Evolutionary conservation across 2,329 filamentous ascomycete species (phyloP).

Genomic region (Epichloe uncinata): DNA sequence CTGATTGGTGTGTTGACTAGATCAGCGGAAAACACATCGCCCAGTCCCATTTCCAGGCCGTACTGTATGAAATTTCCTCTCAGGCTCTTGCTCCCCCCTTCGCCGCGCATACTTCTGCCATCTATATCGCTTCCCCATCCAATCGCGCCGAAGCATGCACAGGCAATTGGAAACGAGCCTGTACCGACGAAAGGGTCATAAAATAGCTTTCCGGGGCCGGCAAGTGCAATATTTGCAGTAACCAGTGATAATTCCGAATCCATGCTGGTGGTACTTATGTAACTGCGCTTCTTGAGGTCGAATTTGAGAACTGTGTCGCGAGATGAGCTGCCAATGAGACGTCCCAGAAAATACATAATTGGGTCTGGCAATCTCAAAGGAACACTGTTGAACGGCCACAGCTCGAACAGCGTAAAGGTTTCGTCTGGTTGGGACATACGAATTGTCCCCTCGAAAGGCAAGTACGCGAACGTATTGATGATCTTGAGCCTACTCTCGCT

Average conservation of each 20-base stretch:
- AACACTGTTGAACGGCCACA: slow-evolving; percentile 50
- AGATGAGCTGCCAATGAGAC: slow-evolving; percentile 52
- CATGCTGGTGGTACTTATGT: slow-evolving; percentile 96
- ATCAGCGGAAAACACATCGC: slow-evolving; percentile 75
- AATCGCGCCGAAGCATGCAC: slow-evolving; percentile 76
- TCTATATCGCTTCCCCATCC: slow-evolving; percentile 89
- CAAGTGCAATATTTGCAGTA: slow-evolving; percentile 81
- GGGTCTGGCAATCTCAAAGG: slow-evolving; percentile 38
- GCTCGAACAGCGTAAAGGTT: slow-evolving; percentile 70
- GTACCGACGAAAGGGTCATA: slow-evolving; percentile 96
- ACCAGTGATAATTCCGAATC: slow-evolving; percentile 85
- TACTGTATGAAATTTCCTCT: slow-evolving; percentile 78
- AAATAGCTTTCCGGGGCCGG: slow-evolving; percentile 69
- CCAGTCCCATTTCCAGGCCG: slow-evolving; percentile 47
- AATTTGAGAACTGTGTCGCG: slow-evolving; percentile 59
- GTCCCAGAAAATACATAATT: slow-evolving; percentile 53
- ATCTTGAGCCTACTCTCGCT: slow-evolving; percentile 52
- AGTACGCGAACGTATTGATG: slow-evolving; percentile 70
- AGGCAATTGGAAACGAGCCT: slow-evolving; percentile 82
- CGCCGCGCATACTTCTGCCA: slow-evolving; percentile 71
- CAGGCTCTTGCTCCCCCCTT: slow-evolving; percentile 37
- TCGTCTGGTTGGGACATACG: slow-evolving; percentile 60
- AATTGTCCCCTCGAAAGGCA: slow-evolving; percentile 68
- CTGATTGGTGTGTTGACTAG: slow-evolving; percentile 74
- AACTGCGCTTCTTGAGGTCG: slow-evolving; percentile 83